Percentiles rank a stretch among this genome's conserved stretches.
Evolutionary conservation across 1,139 yeast species (phyloP).

Genomic region (Diutina scorzettiae): DNA sequence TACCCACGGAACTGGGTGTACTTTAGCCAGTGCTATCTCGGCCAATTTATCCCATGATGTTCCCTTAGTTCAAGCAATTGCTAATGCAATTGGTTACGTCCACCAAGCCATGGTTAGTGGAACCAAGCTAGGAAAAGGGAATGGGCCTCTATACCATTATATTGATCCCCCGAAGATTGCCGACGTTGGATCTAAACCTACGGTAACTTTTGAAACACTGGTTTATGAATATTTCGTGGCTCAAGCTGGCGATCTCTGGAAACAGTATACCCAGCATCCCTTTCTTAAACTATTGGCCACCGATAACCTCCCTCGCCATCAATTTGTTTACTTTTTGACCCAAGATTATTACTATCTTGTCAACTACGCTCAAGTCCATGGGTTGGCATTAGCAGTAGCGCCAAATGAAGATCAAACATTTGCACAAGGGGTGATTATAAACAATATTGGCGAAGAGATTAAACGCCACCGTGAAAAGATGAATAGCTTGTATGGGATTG

Average conservation of each 20-base stretch:
- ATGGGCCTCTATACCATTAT: slow-evolving; percentile 66
- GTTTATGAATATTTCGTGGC: slow-evolving; percentile 34
- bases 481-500: slow-evolving; percentile 29
- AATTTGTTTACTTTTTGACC: slow-evolving; percentile 46
- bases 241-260: slow-evolving; percentile 52
- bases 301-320: slow-evolving; percentile 35
- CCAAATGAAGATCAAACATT: slow-evolving; percentile 42
- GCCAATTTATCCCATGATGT: slow-evolving; percentile 54
- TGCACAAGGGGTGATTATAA: slow-evolving; percentile 40
- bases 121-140: slow-evolving; percentile 38
- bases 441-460: slow-evolving; percentile 44
- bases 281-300: slow-evolving; percentile 45
- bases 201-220: background rate
- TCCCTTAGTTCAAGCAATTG: slow-evolving; percentile 36
- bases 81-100: slow-evolving; percentile 49
- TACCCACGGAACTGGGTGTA: slow-evolving; percentile 90
- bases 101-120: slow-evolving; percentile 45
- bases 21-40: slow-evolving; percentile 72
- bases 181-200: background rate
- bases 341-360: slow-evolving; percentile 66
- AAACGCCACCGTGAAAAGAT: slow-evolving; percentile 44
- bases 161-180: slow-evolving; percentile 8
- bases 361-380: slow-evolving; percentile 60
- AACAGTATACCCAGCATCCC: slow-evolving; percentile 44
- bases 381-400: slow-evolving; percentile 52